Percentiles rank a stretch among this genome's conserved stretches.
These are phyloP conservation scores for Syzygium aqueum DNA, from an alignment of 345 rosid genomes.

Conservation along the genomic window DNA sequence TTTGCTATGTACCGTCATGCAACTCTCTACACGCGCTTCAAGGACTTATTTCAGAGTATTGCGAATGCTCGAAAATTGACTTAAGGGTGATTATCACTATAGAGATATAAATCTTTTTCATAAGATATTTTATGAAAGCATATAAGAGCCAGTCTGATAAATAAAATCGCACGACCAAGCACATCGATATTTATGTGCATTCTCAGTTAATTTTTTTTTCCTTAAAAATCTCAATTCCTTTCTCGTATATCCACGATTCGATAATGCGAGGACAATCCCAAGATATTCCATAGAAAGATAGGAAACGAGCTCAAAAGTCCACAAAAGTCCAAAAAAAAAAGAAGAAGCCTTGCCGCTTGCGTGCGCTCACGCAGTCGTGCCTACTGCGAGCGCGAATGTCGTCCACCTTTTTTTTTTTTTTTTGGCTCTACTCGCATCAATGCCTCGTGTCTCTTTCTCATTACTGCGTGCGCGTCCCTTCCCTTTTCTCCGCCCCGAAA, in stretches of 20 bases:
- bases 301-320: background rate
- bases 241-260: background rate
- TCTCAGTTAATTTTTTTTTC: background rate
- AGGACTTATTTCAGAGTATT: background rate
- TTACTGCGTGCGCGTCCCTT: background rate
- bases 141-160: background rate
- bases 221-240: background rate
- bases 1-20: no score
- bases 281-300: background rate
- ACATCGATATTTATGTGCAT: background rate
- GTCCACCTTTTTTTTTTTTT: background rate
- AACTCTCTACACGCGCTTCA: background rate
- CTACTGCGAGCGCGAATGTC: background rate
- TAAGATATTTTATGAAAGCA: background rate
- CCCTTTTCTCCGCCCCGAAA: background rate
- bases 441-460: constrained; percentile 10
- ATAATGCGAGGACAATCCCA: background rate
- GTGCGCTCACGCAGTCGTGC: background rate
- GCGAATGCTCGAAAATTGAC: background rate
- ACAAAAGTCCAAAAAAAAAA: background rate
- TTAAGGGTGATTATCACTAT: rapidly evolving
- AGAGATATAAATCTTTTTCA: background rate
- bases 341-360: no score
- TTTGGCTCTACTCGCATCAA: background rate
- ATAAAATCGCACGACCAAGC: background rate